A percentile compares a stretch with the other conserved stretches of the same genome.
These are phyloP conservation scores for Senna siamea DNA, from an alignment of 306 rosid species.

Conservation along the genomic window DNA sequence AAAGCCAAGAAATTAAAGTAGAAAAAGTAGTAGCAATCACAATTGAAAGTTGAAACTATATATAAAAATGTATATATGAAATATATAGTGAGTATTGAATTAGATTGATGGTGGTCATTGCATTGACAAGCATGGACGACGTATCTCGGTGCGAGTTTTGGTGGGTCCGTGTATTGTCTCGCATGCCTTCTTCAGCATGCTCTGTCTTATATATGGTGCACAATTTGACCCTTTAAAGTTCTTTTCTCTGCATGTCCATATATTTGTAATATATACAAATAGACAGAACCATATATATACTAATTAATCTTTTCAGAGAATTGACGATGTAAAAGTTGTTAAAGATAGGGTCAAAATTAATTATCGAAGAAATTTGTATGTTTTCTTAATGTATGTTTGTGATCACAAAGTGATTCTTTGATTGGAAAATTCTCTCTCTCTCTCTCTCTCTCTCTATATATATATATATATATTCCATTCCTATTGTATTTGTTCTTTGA, in stretches of 20 bases:
- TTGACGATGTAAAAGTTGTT: neutral
- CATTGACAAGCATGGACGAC: slow-evolving; percentile 33
- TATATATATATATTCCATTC: neutral
- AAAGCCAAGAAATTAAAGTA: neutral
- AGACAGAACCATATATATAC: too few species aligned
- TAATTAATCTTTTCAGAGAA: neutral
- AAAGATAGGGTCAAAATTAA: neutral
- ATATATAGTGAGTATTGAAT: neutral
- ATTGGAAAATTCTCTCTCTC: neutral
- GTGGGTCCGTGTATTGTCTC: slow-evolving; percentile 66
- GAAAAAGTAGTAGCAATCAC: neutral
- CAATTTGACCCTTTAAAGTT: too few species aligned
- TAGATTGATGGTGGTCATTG: slow-evolving; percentile 9
- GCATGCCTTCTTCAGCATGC: slow-evolving; percentile 68
- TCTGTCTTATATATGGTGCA: slow-evolving; percentile 49
- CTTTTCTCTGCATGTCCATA: neutral
- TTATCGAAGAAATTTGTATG: slow-evolving; percentile 9
- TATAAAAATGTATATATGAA: neutral
- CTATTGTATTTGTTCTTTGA: neutral
- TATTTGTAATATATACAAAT: too few species aligned
- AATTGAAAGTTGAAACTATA: too few species aligned
- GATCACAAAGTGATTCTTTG: slow-evolving; percentile 19
- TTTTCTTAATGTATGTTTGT: slow-evolving; percentile 30
- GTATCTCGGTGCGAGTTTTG: slow-evolving; percentile 32
- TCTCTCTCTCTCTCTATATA: too few species aligned